Evolutionary conservation across 2,329 filamentous ascomycete species (phyloP), one percentile per base, ranked within the genome.

Genomic region (Pestalotiopsis sp.): DNA sequence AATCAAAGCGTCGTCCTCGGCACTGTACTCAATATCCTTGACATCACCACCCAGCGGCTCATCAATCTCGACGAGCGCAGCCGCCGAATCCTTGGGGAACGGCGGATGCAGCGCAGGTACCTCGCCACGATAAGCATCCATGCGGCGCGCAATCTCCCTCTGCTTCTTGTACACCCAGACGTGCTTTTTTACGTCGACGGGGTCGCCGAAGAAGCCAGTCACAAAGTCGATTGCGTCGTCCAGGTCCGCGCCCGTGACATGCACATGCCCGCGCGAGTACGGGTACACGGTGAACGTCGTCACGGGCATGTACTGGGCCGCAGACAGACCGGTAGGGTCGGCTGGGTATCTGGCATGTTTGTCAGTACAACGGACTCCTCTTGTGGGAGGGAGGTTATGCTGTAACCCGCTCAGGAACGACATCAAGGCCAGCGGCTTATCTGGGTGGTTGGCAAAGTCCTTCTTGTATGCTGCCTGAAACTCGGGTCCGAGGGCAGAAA

Each of bases 121-220:
- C 70, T 85, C 80, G 72, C 86, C 80, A 69, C 80, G 71, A 77
- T 84, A 89, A 64, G 82, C 80, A 3, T 82, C 77, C 75, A 87
- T 85, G 31, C 87, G 85, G 2, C 88, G 84, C 13, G 82, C 79
- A 64, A 90, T 84, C 74, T 90, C 88, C 4, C 89, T 86, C 31
- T 84, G 82, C 72, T 85, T 85, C 76, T 91, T 91, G 80, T 91
- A 91, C 1, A 81, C 83, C 87, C 88, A 90, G 14, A 88, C 71
- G 13, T 87, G 84, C 72, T 84, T 87, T 73, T 85, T 85, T 27
- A 89, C 57, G 72, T 91, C 88, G n/a, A 87, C 69, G 13, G 78
- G 73, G 65, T 90, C 83, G 3, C 77, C 82, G 38, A 91, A 81
- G 75, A 84, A 88, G 9, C 87, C 88, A 0, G 85, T 81, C 64